Conservation (phyloP, 2,329 filamentous ascomycete species). For the Fusarium pseudonygamai region DNA sequence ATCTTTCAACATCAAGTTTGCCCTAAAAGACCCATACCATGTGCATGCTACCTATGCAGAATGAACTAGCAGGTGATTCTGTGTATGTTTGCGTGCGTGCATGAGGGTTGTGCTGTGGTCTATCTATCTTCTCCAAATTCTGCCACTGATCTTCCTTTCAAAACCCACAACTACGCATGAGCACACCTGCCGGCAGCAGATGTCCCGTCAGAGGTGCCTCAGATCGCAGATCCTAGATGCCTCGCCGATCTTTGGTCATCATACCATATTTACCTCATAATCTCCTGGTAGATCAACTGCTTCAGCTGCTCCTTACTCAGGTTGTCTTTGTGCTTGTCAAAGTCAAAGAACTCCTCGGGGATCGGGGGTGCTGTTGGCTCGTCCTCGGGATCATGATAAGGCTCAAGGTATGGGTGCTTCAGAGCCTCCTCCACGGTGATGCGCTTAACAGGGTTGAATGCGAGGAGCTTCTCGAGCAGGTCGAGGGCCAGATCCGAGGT, state of each 20-base stretch:
- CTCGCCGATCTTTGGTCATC: neutral
- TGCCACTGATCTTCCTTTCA: slow-evolving; percentile 11
- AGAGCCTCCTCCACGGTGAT: slow-evolving; percentile 98
- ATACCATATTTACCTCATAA: slow-evolving; percentile 67
- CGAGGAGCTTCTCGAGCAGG: slow-evolving; percentile 91
- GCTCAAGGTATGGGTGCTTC: slow-evolving; percentile 97
- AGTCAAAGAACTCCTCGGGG: slow-evolving; percentile 99
- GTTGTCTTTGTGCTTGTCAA: slow-evolving; percentile 99
- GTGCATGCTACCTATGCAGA: slow-evolving; percentile 16
- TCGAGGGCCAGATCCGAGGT: slow-evolving; percentile 97
- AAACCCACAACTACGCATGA: slow-evolving; percentile 10
- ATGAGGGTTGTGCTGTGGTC: slow-evolving; percentile 24
- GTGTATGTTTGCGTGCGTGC: slow-evolving; percentile 20
- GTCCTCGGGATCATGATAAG: slow-evolving; percentile 98
- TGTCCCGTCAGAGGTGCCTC: neutral
- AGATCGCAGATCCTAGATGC: slow-evolving; percentile 22
- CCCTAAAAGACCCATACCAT: slow-evolving; percentile 13
- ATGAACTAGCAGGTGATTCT: slow-evolving; percentile 18
- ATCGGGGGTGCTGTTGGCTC: slow-evolving; percentile 97
- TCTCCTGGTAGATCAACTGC: slow-evolving; percentile 97
- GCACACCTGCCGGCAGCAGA: slow-evolving; percentile 2
- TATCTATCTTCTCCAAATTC: slow-evolving; percentile 37
- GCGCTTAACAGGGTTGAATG: slow-evolving; percentile 98
- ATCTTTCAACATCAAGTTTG: slow-evolving; percentile 9
- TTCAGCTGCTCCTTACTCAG: slow-evolving; percentile 98